Base-by-base conservation (phyloP, 2,329 filamentous ascomycete species). In the Nectriaceae sp. region DNA sequence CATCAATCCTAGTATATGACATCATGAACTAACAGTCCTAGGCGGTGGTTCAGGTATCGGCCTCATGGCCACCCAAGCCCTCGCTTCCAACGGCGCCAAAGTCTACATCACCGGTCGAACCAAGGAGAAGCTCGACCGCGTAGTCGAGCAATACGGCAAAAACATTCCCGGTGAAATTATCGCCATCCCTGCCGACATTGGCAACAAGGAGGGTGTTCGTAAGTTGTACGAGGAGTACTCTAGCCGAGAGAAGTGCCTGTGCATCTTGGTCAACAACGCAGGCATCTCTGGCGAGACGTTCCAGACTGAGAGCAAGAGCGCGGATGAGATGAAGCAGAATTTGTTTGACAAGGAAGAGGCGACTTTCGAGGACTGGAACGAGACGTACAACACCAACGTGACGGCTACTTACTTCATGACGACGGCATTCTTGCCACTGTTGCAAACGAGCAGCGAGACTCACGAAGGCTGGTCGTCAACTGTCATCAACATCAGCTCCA, bases 371-470 rank as follows among this genome's bases (percentile, higher is more conserved):
- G 82, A 87, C 59, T 94, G 89, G 90, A 78, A 77, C n/a, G 70
- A 79, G 35, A 82, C 83, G 0, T 92, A 88, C 73, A 80, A 82
- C 49, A 89, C 88, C 18, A 91, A 95, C 55, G 88, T 92, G 11
- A 82, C 89, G 24, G 81, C 79, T 50, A 75, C 84, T 47, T 88
- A 83, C 72, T 88, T 85, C 55, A 75, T 81, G 42, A 84, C 84
- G 0, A 76, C 84, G 42, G 78, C 82, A 0, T 77, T 88, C 38
- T 78, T 83, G 2, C 83, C 84, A 0, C 71, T 87, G 4, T 74
- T 89, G 42, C 78, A 85, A 62, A 75, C 75, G 19, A 72, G 58
- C 59, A 77, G 61, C 57, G 69, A 75, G 43, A 58, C 47, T 1
- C 67, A 73, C 49, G 52, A 60, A 4, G 74, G 74, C 46, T 80